phyloP scores from a whole-genome alignment of 2,329 filamentous ascomycete species.

The Alternaria sp. region DNA sequence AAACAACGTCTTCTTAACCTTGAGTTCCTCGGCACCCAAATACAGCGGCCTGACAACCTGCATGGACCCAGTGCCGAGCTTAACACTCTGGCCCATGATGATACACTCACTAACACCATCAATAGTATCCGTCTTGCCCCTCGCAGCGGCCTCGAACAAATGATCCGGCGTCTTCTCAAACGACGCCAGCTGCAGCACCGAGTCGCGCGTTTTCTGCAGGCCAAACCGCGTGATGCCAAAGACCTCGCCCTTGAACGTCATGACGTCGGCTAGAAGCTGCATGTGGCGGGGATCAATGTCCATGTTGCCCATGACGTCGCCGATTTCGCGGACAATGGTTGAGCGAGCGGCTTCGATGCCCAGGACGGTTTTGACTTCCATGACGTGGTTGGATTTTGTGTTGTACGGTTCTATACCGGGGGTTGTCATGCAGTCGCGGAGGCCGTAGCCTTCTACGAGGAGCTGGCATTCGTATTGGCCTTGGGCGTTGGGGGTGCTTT shows the following conservation, averaged over 20 bases:
- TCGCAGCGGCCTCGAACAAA: conserved; percentile 90
- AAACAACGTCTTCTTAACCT: conserved; percentile 45
- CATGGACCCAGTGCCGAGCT: conserved; percentile 89
- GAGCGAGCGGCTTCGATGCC: conserved; percentile 93
- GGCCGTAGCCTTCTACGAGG: conserved; percentile 90
- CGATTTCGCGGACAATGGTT: conserved; percentile 90
- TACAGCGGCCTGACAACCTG: conserved; percentile 78
- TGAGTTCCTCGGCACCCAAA: conserved; percentile 34
- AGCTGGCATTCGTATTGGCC: conserved; percentile 67
- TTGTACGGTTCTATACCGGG: conserved; percentile 83
- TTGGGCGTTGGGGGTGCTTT: conserved; percentile 71
- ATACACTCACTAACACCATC: conserved; percentile 96
- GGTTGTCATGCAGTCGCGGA: conserved; percentile 89
- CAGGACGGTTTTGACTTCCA: conserved; percentile 86
- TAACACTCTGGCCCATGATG: conserved; percentile 97
- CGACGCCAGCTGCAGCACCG: conserved; percentile 88
- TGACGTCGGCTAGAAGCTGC: conserved; percentile 95
- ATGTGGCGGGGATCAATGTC: conserved; percentile 97
- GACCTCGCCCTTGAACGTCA: conserved; percentile 98
- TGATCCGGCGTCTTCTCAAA: conserved; percentile 99
- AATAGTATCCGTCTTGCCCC: conserved; percentile 90
- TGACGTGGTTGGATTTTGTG: conserved; percentile 83
- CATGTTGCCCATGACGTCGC: conserved; percentile 90
- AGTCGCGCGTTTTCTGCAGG: conserved; percentile 94
- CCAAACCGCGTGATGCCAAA: conserved; percentile 97